Percentiles rank a stretch among this genome's conserved stretches.
phyloP scores from a whole-genome alignment of 2,329 filamentous ascomycete species.

The Venturia carpophila region DNA sequence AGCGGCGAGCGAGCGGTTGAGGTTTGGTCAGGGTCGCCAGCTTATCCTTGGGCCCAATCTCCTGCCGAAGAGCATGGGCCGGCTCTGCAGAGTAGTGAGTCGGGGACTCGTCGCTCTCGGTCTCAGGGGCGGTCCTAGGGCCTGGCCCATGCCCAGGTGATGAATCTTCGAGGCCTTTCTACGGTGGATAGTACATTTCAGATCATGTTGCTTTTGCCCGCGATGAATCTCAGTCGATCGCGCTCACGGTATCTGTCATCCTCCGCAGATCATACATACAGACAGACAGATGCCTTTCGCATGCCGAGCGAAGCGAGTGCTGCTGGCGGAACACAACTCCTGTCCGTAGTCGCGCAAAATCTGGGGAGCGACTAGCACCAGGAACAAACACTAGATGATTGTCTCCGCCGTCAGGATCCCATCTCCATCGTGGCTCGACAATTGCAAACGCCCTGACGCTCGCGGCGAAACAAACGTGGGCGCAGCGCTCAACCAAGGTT shows the following conservation, averaged over 20 bases:
- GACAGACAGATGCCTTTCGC: background rate
- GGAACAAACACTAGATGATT: background rate
- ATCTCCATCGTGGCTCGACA: background rate
- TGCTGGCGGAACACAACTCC: background rate
- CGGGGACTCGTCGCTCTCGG: too few relatives aligned
- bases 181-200: too few relatives aligned
- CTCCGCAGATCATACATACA: background rate
- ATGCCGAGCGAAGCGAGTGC: background rate
- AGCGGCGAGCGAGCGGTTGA: background rate
- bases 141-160: too few relatives aligned
- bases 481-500: background rate
- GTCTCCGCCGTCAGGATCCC: background rate
- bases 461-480: background rate
- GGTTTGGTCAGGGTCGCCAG: background rate
- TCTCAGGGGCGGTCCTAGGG: slow-evolving; percentile 3
- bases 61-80: background rate
- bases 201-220: background rate
- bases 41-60: background rate
- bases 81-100: background rate
- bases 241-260: background rate
- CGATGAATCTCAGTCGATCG: background rate
- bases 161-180: too few relatives aligned
- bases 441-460: background rate
- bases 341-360: background rate
- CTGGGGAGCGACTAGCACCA: background rate